These are phyloP conservation scores for Cyclotella atomus DNA, from an alignment of 108 stramenopile genomes.

Conservation along the genomic window DNA sequence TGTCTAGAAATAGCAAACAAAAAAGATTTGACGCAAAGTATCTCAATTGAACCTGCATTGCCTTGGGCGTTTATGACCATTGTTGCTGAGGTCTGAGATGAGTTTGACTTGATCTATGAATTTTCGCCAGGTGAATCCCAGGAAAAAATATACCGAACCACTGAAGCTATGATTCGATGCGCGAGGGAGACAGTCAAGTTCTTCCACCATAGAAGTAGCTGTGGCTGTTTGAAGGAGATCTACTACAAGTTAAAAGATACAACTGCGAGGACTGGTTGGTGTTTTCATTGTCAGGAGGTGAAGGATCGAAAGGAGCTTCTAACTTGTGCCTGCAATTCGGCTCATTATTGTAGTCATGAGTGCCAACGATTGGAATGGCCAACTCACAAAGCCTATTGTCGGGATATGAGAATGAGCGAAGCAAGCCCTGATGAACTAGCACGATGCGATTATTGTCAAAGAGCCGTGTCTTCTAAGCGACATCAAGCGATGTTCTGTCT, in stretches of 20 bases:
- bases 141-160: neutral
- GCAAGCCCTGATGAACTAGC: neutral
- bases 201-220: neutral
- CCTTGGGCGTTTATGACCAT: neutral
- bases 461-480: neutral
- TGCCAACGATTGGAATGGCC: neutral
- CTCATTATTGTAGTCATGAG: neutral
- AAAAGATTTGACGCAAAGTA: neutral
- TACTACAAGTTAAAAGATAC: constrained; percentile 4
- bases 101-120: neutral
- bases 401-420: neutral
- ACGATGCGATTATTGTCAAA: neutral
- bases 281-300: neutral
- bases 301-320: neutral
- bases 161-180: neutral
- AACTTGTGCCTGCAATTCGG: neutral
- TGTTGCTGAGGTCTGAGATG: neutral
- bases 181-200: neutral
- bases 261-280: neutral
- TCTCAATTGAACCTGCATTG: neutral
- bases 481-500: neutral
- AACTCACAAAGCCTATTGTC: neutral
- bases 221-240: neutral
- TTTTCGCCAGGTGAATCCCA: too few relatives aligned
- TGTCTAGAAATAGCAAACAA: neutral